phyloP scores from a whole-genome alignment of 129 eudicot genomes.

The Ambrosia trifida region DNA sequence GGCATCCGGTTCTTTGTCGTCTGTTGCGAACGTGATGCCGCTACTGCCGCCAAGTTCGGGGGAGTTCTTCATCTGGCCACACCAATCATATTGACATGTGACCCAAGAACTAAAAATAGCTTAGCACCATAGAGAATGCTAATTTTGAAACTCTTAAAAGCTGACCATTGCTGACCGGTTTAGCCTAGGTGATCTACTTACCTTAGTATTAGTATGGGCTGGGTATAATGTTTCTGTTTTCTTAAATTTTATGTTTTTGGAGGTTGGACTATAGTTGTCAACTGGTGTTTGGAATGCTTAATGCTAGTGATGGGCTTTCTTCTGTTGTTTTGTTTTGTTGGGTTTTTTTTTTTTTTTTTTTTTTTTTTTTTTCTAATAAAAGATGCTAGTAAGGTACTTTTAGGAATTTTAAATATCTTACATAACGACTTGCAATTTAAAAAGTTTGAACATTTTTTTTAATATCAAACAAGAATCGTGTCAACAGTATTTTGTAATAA shows the following conservation, averaged over 20 bases:
- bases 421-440: no score
- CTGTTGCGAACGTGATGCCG: slow-evolving; percentile 34
- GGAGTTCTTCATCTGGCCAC: slow-evolving; percentile 85
- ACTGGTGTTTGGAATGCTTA: slow-evolving; percentile 29
- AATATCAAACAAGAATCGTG: no score
- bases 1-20: slow-evolving; percentile 32
- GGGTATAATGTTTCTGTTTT: slow-evolving; percentile 34
- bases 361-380: no score
- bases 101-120: slow-evolving; percentile 31
- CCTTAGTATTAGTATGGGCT: slow-evolving; percentile 38
- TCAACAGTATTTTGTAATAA: no score
- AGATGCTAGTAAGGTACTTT: background rate
- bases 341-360: no score
- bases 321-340: background rate
- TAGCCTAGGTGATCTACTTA: slow-evolving; percentile 33
- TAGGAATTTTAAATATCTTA: background rate
- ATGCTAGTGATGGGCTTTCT: slow-evolving; percentile 33
- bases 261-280: slow-evolving; percentile 33
- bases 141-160: slow-evolving; percentile 35
- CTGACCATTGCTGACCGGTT: slow-evolving; percentile 43
- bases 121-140: slow-evolving; percentile 37
- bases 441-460: no score
- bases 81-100: slow-evolving; percentile 57
- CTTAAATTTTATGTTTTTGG: slow-evolving; percentile 22
- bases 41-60: slow-evolving; percentile 49